Evolutionary conservation across 306 rosid species (phyloP), one percentile per base, ranked within the genome.

Genomic region (Prunus fruticosa): DNA sequence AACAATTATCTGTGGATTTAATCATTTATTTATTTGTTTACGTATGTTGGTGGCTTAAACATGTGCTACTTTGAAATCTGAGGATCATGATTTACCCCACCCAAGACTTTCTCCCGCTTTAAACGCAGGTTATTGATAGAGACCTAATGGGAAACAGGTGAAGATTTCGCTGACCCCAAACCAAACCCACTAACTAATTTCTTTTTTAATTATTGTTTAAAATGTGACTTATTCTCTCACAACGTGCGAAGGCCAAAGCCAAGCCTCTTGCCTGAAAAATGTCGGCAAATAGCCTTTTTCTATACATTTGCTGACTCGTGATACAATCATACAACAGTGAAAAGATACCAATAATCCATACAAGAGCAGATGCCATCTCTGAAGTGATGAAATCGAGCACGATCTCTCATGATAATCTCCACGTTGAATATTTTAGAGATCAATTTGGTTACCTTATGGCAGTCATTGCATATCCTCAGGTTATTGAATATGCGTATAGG

Each of bases 401-500:
- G 91, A 77, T 88, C 91, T 79, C 96, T 86, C 73, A 93, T 85
- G 81, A 83, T 78, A 77, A 93, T 88, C 88, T 91, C 93, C 62
- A 82, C 90, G 5, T 71, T 75, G 19, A 88, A 89, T 47, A 86
- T 78, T 65, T 71, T 56, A 8, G 89, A 91, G 56, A 93, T 87
- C 60, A 80, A 83, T 84, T 89, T 91, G 72, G 81, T 83, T 19
- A 88, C 91, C 61, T 72, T 76, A 67, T 91, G 98, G 63, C 93
- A 87, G 76, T 91, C 96, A 57, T 82, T 86, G 72, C 96, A 88
- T 51, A 93, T 92, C 57, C 94, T 74, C 25, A 91, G 93, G 74
- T 91, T 93, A 87, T 91, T 89, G 74, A 91, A 88, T 52, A 89
- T 87, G 28, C 90, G 88, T 19, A 89, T 80, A 1, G 96, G 87